Conservation (phyloP, 805 yeast genomes). For the Ogataea siamensis region DNA sequence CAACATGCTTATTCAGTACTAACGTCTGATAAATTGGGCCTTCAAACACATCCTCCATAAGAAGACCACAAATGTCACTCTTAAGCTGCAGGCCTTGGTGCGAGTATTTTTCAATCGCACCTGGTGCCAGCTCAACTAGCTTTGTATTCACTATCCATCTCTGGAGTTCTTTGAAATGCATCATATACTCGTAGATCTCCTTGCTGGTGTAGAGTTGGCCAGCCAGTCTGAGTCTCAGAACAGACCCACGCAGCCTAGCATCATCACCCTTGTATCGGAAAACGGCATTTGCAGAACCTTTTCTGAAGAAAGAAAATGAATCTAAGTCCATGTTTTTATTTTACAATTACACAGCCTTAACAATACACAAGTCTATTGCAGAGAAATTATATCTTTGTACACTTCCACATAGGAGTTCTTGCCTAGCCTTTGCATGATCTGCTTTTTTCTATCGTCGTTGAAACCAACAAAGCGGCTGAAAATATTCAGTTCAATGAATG, state of each 20-base stretch:
- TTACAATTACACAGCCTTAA: constrained; percentile 3
- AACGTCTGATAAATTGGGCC: constrained; percentile 5
- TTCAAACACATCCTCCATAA: constrained; percentile 28
- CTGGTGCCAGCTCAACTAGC: constrained; percentile 10
- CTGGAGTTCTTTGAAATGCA: constrained; percentile 14
- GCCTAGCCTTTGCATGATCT: constrained; percentile 55
- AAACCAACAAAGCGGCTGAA: constrained; percentile 52
- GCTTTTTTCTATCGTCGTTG: constrained; percentile 55
- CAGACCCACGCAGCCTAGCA: constrained; percentile 34
- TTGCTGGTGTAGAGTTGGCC: constrained; percentile 38
- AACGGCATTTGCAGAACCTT: constrained; percentile 50
- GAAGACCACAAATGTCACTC: constrained; percentile 24
- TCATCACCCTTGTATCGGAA: constrained; percentile 40
- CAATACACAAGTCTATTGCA: constrained; percentile 21
- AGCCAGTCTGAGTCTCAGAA: constrained; percentile 38
- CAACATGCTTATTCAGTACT: constrained; percentile 28
- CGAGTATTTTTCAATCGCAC: constrained; percentile 2
- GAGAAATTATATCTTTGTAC: constrained; percentile 57
- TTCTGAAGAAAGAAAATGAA: constrained; percentile 31
- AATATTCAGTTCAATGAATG: constrained; percentile 62
- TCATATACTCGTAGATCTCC: constrained; percentile 41
- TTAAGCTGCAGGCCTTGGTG: background rate
- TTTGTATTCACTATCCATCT: constrained; percentile 21
- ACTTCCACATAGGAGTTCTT: constrained; percentile 56
- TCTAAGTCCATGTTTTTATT: constrained; percentile 1